Conservation (phyloP, 768 basidiomycete genomes). For the Agaricus blazei region DNA sequence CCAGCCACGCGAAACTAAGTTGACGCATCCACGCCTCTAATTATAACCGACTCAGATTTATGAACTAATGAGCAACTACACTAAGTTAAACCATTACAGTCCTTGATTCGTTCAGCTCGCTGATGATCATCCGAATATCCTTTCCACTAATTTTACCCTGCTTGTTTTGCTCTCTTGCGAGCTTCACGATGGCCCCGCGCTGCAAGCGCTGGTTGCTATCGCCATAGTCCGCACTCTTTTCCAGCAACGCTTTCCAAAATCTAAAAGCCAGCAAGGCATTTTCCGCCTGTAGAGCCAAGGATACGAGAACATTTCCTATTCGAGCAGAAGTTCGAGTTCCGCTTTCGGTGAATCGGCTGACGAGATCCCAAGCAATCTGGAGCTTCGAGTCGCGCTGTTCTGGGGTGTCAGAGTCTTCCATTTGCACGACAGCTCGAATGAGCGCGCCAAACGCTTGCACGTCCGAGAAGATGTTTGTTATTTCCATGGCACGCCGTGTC, state of each 20-base stretch:
- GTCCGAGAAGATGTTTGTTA: constrained; percentile 31
- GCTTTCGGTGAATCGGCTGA: constrained; percentile 30
- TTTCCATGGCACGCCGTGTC: constrained; percentile 31
- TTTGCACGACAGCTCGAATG: constrained; percentile 34
- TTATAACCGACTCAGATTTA: neutral
- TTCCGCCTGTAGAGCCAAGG: constrained; percentile 40
- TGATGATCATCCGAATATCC: constrained; percentile 8
- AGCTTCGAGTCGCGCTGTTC: constrained; percentile 27
- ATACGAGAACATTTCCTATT: constrained; percentile 48
- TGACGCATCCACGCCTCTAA: constrained; percentile 3
- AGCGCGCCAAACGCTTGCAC: constrained; percentile 46
- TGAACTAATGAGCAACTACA: constrained; percentile 9
- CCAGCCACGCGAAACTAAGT: constrained; percentile 22
- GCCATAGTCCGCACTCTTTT: constrained; percentile 38
- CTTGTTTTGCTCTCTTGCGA: constrained; percentile 21
- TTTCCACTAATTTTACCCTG: constrained; percentile 4
- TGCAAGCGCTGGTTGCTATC: constrained; percentile 39
- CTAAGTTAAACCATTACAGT: constrained; percentile 10
- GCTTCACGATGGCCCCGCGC: constrained; percentile 35
- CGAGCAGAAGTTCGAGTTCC: constrained; percentile 36
- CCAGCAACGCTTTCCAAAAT: constrained; percentile 54
- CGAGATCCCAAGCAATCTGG: constrained; percentile 33
- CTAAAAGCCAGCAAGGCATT: constrained; percentile 49
- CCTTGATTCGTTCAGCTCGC: constrained; percentile 1
- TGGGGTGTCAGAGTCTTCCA: constrained; percentile 18